Evolutionary conservation across 306 rosid genomes (phyloP).

Genomic region (Herpetospermum pedunculosum): DNA sequence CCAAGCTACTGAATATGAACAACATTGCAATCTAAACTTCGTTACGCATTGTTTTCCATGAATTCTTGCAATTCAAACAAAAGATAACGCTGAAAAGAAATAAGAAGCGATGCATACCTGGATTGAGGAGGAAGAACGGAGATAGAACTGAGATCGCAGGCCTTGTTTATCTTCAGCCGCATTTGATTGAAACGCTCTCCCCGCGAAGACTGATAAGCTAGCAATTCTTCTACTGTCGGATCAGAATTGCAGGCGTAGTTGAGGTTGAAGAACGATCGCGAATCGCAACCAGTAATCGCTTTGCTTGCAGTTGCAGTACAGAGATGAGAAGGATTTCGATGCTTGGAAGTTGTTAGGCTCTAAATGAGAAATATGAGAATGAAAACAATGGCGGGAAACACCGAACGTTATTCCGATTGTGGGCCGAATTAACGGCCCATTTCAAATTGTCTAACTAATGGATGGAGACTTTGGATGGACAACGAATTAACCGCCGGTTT

Average conservation of each 20-base stretch:
- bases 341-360: neutral
- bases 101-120: slow-evolving; percentile 23
- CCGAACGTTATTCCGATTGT: neutral
- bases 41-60: neutral
- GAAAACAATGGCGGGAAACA: slow-evolving; percentile 1
- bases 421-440: slow-evolving; percentile 5
- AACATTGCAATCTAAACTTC: neutral
- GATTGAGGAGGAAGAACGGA: slow-evolving; percentile 78
- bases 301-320: neutral
- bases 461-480: too few relatives aligned
- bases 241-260: neutral
- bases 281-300: neutral
- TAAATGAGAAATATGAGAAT: neutral
- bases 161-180: slow-evolving; percentile 82
- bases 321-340: neutral
- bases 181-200: slow-evolving; percentile 14
- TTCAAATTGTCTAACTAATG: neutral
- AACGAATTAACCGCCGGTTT: too few relatives aligned
- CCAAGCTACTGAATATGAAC: neutral
- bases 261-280: neutral
- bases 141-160: slow-evolving; percentile 74
- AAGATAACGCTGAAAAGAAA: neutral
- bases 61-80: neutral
- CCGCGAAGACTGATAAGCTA: neutral
- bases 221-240: neutral